These are phyloP conservation scores for Blastomyces percursus DNA, from an alignment of 2,329 filamentous ascomycete species.

Conservation along the genomic window DNA sequence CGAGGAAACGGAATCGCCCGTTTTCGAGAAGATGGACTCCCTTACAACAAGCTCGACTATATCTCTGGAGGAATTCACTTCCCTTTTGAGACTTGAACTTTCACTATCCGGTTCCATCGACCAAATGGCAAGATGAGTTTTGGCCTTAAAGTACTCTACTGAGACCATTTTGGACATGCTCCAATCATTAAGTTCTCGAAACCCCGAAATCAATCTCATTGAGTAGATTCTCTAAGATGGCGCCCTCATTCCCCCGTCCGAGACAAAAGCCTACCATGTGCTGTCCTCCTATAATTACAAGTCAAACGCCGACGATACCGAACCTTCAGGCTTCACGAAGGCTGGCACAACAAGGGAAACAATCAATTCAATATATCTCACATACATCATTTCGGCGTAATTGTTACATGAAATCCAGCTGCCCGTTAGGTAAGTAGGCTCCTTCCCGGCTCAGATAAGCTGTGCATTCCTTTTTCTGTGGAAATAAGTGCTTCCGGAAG, in stretches of 20 bases:
- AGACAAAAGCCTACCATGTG: neutral
- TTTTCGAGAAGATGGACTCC: neutral
- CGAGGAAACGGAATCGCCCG: neutral
- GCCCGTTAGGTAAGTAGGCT: neutral
- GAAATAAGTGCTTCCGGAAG: neutral
- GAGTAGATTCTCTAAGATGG: neutral
- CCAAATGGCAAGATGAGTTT: neutral
- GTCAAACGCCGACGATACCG: neutral
- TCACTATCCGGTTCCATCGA: too few species aligned
- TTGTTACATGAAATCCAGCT: neutral
- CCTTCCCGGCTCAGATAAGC: neutral
- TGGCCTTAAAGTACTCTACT: neutral
- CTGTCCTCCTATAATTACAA: neutral
- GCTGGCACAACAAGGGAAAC: neutral
- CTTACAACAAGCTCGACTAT: neutral
- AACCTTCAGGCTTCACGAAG: neutral
- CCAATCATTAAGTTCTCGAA: neutral
- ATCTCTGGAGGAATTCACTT: too few species aligned
- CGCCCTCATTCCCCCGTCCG: neutral
- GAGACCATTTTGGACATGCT: neutral
- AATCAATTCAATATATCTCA: neutral
- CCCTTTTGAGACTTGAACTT: neutral
- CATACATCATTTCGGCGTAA: neutral
- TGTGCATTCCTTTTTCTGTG: neutral
- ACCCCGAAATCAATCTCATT: neutral